Base-by-base conservation (phyloP, 2,329 filamentous ascomycete species). In the Stachybotrys echinatus region DNA sequence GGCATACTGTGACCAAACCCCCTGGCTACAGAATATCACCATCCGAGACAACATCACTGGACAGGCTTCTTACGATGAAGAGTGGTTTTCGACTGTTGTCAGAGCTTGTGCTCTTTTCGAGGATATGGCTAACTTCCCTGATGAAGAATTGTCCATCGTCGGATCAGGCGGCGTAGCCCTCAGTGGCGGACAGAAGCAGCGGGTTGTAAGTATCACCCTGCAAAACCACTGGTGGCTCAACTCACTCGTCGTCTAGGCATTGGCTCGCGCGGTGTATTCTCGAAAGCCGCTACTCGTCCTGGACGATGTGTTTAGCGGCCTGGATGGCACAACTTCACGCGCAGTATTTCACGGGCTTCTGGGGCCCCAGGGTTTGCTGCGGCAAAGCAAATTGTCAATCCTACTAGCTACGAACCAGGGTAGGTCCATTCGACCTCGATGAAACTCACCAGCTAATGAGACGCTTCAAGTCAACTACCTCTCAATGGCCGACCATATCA, bases 191-290 rank as follows among this genome's bases (percentile, higher is more conserved):
- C 73, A 76, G 48, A 70, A 64, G 39, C 69, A 72, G 23, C 61
- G 72, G 38, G 59, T 73, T 22, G 69, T 72, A 58, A 50, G 65
- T 61, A 23, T 27, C 7, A 14, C 4, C 43, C 23, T 6, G 19
- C 23, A 27, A 17, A 20, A 20, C 7, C 18, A 20, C 2, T 34
- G 22, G 3, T 21, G 2, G 10, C 27, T 14, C 27, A 2, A 14
- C 27, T 34, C 10, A 34, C 10, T 34, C 27, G n/a, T n/a, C 14
- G 14, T 34, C 10, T 12, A 72, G 61, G 66, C 71, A 3, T 58
- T 79, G 2, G 75, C 76, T 4, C 65, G 76, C 17, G 74, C 75
- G 1, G 58, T 79, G 0, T 80, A 75, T 50, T 64, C 70, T 1
- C 54, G 63, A 8, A 62, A 58, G 6, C 56, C 66, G 2, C 58